Evolutionary conservation across 73 alveolate species (phyloP).

Genomic region (Paramecium octaurelia): DNA sequence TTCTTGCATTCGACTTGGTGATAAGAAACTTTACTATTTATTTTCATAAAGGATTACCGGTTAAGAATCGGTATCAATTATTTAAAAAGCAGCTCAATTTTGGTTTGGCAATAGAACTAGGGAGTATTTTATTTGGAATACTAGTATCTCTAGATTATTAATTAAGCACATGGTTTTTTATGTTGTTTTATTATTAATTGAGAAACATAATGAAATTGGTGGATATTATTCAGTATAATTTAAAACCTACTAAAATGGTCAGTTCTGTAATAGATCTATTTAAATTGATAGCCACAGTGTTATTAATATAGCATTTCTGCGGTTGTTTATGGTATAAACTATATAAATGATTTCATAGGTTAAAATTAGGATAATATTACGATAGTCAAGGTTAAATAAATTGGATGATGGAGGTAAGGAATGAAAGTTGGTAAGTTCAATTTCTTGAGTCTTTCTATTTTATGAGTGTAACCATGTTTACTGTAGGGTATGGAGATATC

Average conservation of each 20-base stretch:
- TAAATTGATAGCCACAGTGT: neutral
- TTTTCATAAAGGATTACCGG: conserved; percentile 42
- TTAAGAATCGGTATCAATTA: neutral
- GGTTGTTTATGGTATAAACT: conserved; percentile 23
- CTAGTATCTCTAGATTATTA: neutral
- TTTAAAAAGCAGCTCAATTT: neutral
- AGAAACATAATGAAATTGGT: neutral
- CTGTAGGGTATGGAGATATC: conserved; percentile 50
- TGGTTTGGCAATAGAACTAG: neutral
- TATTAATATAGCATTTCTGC: neutral
- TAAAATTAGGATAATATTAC: neutral
- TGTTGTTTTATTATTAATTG: neutral
- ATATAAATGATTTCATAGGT: neutral
- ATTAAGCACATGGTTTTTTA: neutral
- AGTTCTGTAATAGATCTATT: neutral
- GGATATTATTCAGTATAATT: neutral
- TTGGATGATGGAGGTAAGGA: neutral
- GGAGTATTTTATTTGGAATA: neutral
- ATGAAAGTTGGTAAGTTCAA: neutral
- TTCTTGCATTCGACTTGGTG: neutral
- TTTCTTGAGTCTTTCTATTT: conserved; percentile 16
- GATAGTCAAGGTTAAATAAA: neutral
- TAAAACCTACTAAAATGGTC: neutral
- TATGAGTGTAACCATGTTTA: conserved; percentile 46
- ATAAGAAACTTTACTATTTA: conserved; percentile 5